Evolutionary conservation across 129 eudicot species (phyloP).

Genomic region (carrot (Daucus carota)): DH1_v3.0 NC_030385.2:28976501-28977000

Average conservation of each 20-base stretch:
- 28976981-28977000: conserved; percentile 91
- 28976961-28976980: conserved; percentile 86
- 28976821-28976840: conserved; percentile 98
- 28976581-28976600: too few relatives aligned
- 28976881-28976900: conserved; percentile 98
- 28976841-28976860: conserved; percentile 82
- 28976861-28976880: conserved; percentile 86
- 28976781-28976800: conserved; percentile 97
- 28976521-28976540: not conserved
- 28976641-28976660: conserved; percentile 59
- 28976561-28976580: not conserved
- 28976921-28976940: conserved; percentile 81
- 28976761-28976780: conserved; percentile 80
- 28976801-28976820: conserved; percentile 71
- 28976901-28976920: conserved; percentile 93
- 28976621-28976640: too few relatives aligned
- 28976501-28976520: not conserved
- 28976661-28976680: conserved; percentile 91
- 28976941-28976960: conserved; percentile 78
- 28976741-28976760: conserved; percentile 78
- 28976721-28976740: conserved; percentile 95
- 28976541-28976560: not conserved
- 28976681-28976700: conserved; percentile 96
- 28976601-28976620: too few relatives aligned
- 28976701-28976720: conserved; percentile 90